Base-by-base conservation (phyloP, 768 basidiomycete genomes). In the Cyathus striatus region DNA sequence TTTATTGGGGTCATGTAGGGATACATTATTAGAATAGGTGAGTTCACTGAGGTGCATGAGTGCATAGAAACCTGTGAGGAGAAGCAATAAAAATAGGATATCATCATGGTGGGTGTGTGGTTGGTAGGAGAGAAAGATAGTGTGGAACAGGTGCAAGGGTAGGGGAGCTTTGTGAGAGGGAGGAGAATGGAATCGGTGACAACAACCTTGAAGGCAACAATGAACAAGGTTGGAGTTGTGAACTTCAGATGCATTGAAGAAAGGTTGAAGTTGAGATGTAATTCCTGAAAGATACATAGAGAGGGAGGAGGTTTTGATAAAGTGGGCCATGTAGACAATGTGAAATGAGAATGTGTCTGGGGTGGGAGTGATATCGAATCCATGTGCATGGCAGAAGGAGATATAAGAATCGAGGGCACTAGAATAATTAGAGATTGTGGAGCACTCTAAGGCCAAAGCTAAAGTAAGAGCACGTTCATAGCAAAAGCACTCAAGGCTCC, bases 201-300 rank as follows among this genome's bases (percentile, higher is more conserved):
- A 57, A 47, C 59, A 64, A 0, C 71, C 70, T 3, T 41, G 22
- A 2, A 71, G 35, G 0, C 65, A 64, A 1, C 49, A 39, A 0
- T 26, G 2, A 1, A 72, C 65, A 0, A 69, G 44, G 0, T 37
- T 38, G 0, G 50, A 48, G 0, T 48, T 49, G 0, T 57, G 47
- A 7, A 40, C 27, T 0, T 54, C 53, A 2, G 69, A 50, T 3
- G 50, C 3, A 1, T 69, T 65, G 46, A 60, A 74, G 20, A 51
- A 48, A 0, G 50, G 33, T 34, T 70, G 60, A 0, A 72, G 60
- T 24, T 61, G 53, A 20, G 55, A 56, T 39, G 53, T 57, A 7
- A 71, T 69, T 0, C 70, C 68, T 1, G 68, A 68, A 0, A 73
- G 55, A 49, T 73, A 73, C 0, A 49, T 41, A 22, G 52, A 46